These are phyloP conservation scores for Trichosporon coremiiforme DNA, from an alignment of 1,284 basidiomycete species.

Conservation along the genomic window DNA sequence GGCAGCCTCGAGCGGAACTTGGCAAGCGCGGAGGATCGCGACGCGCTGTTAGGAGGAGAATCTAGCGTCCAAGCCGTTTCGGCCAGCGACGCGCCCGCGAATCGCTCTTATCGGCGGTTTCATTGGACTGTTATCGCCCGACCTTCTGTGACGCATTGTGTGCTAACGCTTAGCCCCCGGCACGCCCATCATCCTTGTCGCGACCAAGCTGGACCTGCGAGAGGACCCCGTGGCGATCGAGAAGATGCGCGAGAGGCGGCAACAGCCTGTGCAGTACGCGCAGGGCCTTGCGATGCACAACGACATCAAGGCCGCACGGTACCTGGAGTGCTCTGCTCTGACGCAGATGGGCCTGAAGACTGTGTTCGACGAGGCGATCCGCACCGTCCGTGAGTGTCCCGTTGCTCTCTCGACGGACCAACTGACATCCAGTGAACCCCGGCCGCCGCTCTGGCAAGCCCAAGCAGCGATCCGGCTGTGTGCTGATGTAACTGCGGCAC, in stretches of 20 bases:
- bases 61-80: not conserved
- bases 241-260: slow-evolving; percentile 90
- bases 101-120: not conserved
- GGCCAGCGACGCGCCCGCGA: not conserved
- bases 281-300: slow-evolving; percentile 86
- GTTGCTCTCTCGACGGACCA: not conserved
- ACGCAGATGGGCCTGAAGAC: slow-evolving; percentile 97
- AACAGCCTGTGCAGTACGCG: slow-evolving; percentile 84
- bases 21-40: not conserved
- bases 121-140: slow-evolving; percentile 17
- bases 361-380: slow-evolving; percentile 95
- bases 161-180: slow-evolving; percentile 75
- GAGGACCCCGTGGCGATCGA: slow-evolving; percentile 90
- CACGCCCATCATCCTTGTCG: slow-evolving; percentile 92
- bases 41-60: too few relatives aligned
- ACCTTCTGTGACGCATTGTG: too few relatives aligned
- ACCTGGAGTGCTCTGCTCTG: slow-evolving; percentile 64
- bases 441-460: slow-evolving; percentile 50
- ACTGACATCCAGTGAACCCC: slow-evolving; percentile 46
- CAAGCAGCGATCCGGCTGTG: slow-evolving; percentile 46
- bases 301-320: slow-evolving; percentile 67
- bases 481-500: slow-evolving; percentile 45
- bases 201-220: slow-evolving; percentile 96
- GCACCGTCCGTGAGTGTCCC: slow-evolving; percentile 67
- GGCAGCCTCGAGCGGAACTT: not conserved